A percentile compares a stretch with the other conserved stretches of the same genome.
These are phyloP conservation scores for Rehmannia glutinosa DNA, from an alignment of 257 asterid genomes.

Conservation along the genomic window DNA sequence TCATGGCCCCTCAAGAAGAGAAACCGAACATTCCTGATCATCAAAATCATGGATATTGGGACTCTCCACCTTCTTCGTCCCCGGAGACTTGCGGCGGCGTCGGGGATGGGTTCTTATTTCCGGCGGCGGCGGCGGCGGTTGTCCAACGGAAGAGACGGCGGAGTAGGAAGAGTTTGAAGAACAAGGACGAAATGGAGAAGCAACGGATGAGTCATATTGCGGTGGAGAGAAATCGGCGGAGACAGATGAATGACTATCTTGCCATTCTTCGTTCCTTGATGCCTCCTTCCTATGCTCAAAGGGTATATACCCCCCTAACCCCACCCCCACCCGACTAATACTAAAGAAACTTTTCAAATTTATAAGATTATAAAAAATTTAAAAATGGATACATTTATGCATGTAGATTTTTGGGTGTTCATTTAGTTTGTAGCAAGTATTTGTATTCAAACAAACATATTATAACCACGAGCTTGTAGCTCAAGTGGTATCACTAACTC, in stretches of 20 bases:
- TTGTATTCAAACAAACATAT: too few species aligned
- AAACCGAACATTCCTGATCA: too few species aligned
- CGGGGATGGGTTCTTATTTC: neutral
- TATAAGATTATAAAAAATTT: too few species aligned
- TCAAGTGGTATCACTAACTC: too few species aligned
- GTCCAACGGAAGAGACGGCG: slow-evolving; percentile 48
- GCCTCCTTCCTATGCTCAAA: slow-evolving; percentile 79
- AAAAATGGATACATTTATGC: too few species aligned
- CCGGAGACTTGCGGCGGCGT: slow-evolving; percentile 30
- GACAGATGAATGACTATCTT: slow-evolving; percentile 72
- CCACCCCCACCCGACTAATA: neutral
- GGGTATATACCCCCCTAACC: too few species aligned
- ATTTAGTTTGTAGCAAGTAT: too few species aligned
- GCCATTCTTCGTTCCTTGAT: slow-evolving; percentile 66
- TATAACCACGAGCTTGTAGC: too few species aligned
- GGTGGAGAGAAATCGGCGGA: slow-evolving; percentile 80
- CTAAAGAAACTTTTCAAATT: too few species aligned
- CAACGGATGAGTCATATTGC: slow-evolving; percentile 80
- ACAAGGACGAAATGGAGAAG: slow-evolving; percentile 66
- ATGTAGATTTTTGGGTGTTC: too few species aligned
- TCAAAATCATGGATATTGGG: slow-evolving; percentile 19
- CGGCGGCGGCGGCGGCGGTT: neutral
- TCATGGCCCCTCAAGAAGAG: too few species aligned
- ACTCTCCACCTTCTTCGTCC: slow-evolving; percentile 30
- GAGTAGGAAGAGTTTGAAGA: slow-evolving; percentile 42